phyloP scores from a whole-genome alignment of 108 stramenopile species.

The Hondaea fermentalgiana region DNA sequence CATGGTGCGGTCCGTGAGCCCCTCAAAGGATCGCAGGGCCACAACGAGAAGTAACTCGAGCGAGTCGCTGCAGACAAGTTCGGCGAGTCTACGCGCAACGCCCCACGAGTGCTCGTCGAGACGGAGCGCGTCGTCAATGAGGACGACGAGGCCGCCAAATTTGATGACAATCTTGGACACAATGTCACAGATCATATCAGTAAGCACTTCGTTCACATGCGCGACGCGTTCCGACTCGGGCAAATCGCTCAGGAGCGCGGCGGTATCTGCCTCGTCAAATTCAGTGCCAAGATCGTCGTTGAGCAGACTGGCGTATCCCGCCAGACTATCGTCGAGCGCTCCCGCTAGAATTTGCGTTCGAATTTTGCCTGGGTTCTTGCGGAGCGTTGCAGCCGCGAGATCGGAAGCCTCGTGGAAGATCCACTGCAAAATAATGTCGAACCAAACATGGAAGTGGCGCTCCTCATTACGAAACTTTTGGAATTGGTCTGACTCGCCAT shows the following conservation, averaged over 20 bases:
- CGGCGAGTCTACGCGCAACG: not conserved
- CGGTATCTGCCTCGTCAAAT: not conserved
- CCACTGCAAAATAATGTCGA: conserved; percentile 1
- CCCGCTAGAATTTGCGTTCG: not conserved
- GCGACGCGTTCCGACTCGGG: not conserved
- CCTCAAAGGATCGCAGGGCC: not conserved
- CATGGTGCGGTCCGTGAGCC: not conserved
- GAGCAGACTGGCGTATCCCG: not conserved
- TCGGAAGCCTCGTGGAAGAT: not conserved
- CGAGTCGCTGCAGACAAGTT: not conserved
- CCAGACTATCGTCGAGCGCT: not conserved
- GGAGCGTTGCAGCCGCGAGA: not conserved
- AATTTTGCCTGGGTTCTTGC: not conserved
- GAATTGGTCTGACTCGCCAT: not conserved
- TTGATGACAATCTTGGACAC: not conserved
- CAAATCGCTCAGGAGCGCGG: not conserved
- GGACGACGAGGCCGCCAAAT: not conserved
- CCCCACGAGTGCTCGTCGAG: not conserved
- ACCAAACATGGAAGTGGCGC: not conserved
- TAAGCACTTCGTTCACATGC: not conserved
- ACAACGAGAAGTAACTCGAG: not conserved
- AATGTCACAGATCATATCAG: not conserved
- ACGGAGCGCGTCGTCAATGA: not conserved
- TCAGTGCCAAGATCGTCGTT: not conserved
- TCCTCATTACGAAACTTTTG: not conserved